Base-by-base conservation (phyloP, 1,139 yeast genomes). In the Candida anutae region DNA sequence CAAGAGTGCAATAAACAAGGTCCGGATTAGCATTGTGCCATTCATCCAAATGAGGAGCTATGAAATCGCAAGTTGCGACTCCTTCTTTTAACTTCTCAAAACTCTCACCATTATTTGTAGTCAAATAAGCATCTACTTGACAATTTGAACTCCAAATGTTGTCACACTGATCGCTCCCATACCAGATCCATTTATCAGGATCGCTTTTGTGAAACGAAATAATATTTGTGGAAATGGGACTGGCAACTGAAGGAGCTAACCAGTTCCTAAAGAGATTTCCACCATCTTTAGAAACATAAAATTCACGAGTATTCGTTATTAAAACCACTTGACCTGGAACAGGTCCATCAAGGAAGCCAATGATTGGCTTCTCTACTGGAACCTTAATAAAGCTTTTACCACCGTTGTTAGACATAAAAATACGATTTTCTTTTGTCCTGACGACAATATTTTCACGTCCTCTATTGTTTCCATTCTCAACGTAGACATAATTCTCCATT, bases 361-460 rank as follows among this genome's bases (percentile, higher is more conserved):
- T 38, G 24, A 84, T 63, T 14, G 67, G 60, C 13, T 69, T 77
- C 22, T 58, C 55, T 4, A 69, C 47, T 2, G 59, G 68, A 14
- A 72, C 62, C 35, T 58, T 57, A 11, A 61, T 59, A 58, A 88
- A 79, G 1, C 54, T 52, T 3, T 59, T 48, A 13, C 97, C 97
- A 26, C 93, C 94, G 53, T 87, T 77, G 44, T 76, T 81, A 1
- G 95, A 82, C 10, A 84, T 66, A 41, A 56, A 78, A 2, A 77
- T 63, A 6, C 61, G 55, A 21, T 71, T 64, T 20, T 61, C 55
- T 15, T 55, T 50, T 1, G 90, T 80, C 29, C 69, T 63, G 10
- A 82, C 54, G 13, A 90, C 44, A n/a, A 90, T 53, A 8, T 94
- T 81, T 47, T 88, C 95, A 34, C 80, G 85, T 27, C 51, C 34